Evolutionary conservation across 2,329 filamentous ascomycete species (phyloP).

Genomic region (Microascus cirrosus): DNA sequence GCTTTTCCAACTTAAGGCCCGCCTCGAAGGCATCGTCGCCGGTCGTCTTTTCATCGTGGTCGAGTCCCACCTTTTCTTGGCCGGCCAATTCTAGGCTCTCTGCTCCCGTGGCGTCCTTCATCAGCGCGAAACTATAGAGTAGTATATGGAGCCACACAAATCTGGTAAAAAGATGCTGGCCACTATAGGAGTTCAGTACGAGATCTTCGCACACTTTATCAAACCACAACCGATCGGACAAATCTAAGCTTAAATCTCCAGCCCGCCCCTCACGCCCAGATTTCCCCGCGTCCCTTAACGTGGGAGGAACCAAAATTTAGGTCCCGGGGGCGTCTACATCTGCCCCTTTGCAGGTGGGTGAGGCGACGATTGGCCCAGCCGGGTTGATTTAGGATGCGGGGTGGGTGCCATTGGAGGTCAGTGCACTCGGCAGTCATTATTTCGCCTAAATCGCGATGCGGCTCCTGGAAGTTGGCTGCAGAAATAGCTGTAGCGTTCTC

Average conservation of each 20-base stretch:
- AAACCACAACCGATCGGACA: not conserved
- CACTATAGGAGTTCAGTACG: not conserved
- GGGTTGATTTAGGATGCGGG: not conserved
- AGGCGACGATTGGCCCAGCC: not conserved
- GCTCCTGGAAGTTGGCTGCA: too few relatives aligned
- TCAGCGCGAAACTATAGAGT: not conserved
- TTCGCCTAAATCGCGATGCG: too few relatives aligned
- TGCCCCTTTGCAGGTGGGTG: not conserved
- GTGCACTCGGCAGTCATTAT: not conserved
- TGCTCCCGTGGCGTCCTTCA: not conserved
- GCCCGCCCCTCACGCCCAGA: not conserved
- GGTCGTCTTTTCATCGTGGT: not conserved
- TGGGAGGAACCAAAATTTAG: not conserved
- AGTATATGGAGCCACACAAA: too few relatives aligned
- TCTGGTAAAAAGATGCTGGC: not conserved
- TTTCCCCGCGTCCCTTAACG: not conserved
- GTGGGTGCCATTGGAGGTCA: not conserved
- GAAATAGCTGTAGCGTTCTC: too few relatives aligned
- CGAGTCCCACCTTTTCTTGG: not conserved
- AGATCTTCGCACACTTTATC: not conserved
- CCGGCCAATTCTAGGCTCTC: not conserved
- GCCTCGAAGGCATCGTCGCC: not conserved
- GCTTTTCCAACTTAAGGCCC: constrained; percentile 8
- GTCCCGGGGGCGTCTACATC: not conserved
- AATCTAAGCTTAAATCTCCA: not conserved